These are phyloP conservation scores for Penicillium brasilianum DNA, from an alignment of 2,329 filamentous ascomycete species.

Conservation along the genomic window DNA sequence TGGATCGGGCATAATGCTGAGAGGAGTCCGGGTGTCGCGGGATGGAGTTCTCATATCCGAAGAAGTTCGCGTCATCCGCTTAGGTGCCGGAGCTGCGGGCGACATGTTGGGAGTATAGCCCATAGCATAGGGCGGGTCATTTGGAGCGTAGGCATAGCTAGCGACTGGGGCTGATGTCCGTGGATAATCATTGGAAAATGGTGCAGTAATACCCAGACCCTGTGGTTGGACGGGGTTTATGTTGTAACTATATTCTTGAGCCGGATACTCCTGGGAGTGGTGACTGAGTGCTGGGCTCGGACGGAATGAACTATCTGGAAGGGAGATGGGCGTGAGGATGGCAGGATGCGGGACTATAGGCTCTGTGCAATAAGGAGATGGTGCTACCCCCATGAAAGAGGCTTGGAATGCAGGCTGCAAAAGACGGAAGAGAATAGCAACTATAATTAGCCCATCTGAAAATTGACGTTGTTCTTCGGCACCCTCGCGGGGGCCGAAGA, in stretches of 20 bases:
- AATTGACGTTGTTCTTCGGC: constrained; percentile 1
- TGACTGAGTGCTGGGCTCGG: constrained; percentile 45
- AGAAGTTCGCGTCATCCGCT: constrained; percentile 31
- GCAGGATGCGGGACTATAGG: constrained; percentile 33
- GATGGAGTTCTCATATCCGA: not conserved
- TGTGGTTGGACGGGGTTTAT: constrained; percentile 40
- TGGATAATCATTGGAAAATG: constrained; percentile 40
- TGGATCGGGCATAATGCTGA: constrained; percentile 47
- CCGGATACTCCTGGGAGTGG: constrained; percentile 34
- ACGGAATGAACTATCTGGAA: constrained; percentile 43
- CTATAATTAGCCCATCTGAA: constrained; percentile 20
- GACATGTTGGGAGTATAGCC: constrained; percentile 30
- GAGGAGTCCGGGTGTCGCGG: constrained; percentile 35
- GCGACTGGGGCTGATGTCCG: constrained; percentile 31
- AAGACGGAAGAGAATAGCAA: constrained; percentile 17
- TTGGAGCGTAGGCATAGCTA: constrained; percentile 33
- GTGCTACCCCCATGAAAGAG: constrained; percentile 33
- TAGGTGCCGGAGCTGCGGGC: constrained; percentile 30
- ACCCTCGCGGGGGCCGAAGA: constrained; percentile 3
- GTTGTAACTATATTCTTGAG: constrained; percentile 42
- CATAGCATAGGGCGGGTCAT: constrained; percentile 28
- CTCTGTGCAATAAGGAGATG: constrained; percentile 42
- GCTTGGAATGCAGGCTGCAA: constrained; percentile 22
- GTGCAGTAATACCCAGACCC: constrained; percentile 45
- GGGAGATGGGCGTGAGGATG: constrained; percentile 47